These are phyloP conservation scores for Sistotremastrum suecicum DNA, from an alignment of 768 basidiomycete species.

Conservation along the genomic window DNA sequence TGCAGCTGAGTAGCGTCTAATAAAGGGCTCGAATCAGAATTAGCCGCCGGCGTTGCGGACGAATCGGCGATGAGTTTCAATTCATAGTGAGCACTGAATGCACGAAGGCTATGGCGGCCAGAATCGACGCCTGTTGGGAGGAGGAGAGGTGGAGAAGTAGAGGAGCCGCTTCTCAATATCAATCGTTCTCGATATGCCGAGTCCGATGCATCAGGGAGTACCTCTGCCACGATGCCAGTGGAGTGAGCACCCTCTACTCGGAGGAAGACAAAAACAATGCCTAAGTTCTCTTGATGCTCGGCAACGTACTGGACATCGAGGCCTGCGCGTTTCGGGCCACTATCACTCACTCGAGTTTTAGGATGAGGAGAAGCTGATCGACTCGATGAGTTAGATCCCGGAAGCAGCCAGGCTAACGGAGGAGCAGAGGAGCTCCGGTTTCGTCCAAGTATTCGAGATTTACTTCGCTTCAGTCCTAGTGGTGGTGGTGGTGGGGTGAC, in stretches of 20 bases:
- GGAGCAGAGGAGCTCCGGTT: conserved; percentile 24
- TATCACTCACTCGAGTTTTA: conserved; percentile 11
- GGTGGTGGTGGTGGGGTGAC: neutral
- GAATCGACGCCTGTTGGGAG: conserved; percentile 42
- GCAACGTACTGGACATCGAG: conserved; percentile 39
- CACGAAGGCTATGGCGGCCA: conserved; percentile 46
- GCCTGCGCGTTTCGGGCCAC: conserved; percentile 6
- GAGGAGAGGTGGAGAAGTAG: conserved; percentile 40
- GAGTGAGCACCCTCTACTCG: conserved; percentile 30
- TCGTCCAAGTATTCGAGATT: conserved; percentile 8
- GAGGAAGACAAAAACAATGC: conserved; percentile 65
- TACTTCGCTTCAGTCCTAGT: neutral
- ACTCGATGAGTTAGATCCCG: conserved; percentile 10
- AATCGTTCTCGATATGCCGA: conserved; percentile 37
- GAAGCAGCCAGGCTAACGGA: conserved; percentile 17
- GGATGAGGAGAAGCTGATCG: conserved; percentile 17
- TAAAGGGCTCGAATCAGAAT: conserved; percentile 28
- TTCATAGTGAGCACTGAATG: conserved; percentile 50
- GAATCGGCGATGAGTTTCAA: conserved; percentile 41
- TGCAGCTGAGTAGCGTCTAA: conserved; percentile 60
- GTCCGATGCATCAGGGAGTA: conserved; percentile 30
- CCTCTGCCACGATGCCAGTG: conserved; percentile 42
- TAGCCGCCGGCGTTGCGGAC: conserved; percentile 9
- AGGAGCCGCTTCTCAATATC: conserved; percentile 43
- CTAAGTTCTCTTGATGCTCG: conserved; percentile 80